These are phyloP conservation scores for Termitomyces sp. DNA, from an alignment of 768 basidiomycete genomes.

Conservation along the genomic window DNA sequence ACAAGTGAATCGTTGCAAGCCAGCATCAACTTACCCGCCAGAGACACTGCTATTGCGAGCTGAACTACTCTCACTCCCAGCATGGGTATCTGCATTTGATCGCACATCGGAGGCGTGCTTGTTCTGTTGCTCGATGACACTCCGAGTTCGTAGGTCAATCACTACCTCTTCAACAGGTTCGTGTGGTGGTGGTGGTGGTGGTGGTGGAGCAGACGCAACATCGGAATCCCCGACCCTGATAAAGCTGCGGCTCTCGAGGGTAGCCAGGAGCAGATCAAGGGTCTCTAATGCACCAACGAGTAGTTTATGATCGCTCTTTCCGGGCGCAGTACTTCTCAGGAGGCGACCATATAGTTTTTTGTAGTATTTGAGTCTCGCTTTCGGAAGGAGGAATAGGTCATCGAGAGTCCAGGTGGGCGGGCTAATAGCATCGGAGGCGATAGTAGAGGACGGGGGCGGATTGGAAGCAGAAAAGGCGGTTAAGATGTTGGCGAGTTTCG, in stretches of 20 bases:
- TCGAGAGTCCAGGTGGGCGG: constrained; percentile 77
- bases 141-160: constrained; percentile 45
- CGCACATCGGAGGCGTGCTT: constrained; percentile 14
- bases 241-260: constrained; percentile 54
- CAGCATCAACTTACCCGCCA: constrained; percentile 41
- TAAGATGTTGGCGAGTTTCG: constrained; percentile 64
- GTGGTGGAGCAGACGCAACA: constrained; percentile 13
- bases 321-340: constrained; percentile 81
- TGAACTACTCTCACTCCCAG: constrained; percentile 48
- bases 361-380: constrained; percentile 84
- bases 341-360: constrained; percentile 83
- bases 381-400: constrained; percentile 82
- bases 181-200: constrained; percentile 12
- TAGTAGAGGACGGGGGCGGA: constrained; percentile 48
- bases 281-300: constrained; percentile 77
- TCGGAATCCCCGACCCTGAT: constrained; percentile 41
- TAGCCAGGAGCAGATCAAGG: constrained; percentile 67
- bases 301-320: constrained; percentile 80
- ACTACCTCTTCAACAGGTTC: constrained; percentile 50
- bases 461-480: constrained; percentile 58
- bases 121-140: constrained; percentile 22
- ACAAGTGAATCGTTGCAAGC: neutral
- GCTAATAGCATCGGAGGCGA: constrained; percentile 28
- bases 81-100: constrained; percentile 23
- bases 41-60: constrained; percentile 47